These are phyloP conservation scores for Nemania sp. DNA, from an alignment of 2,329 filamentous ascomycete species.

Conservation along the genomic window DNA sequence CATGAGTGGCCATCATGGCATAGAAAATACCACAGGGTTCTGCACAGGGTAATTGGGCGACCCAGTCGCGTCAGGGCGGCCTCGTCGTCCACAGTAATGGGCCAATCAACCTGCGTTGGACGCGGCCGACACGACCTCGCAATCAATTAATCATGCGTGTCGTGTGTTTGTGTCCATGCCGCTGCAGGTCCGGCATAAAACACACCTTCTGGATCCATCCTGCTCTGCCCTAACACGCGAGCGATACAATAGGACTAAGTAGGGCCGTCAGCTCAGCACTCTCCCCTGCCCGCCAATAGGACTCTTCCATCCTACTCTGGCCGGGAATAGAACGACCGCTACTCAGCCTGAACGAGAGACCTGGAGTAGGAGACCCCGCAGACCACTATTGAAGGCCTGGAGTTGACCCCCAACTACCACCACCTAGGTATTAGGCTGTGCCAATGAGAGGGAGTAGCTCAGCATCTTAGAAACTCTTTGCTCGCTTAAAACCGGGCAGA, in stretches of 20 bases:
- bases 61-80: constrained; percentile 34
- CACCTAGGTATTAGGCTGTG: no score
- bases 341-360: constrained; percentile 26
- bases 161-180: constrained; percentile 34
- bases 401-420: constrained; percentile 18
- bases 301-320: constrained; percentile 7
- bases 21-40: no score
- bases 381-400: constrained; percentile 14
- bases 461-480: no score
- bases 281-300: constrained; percentile 14
- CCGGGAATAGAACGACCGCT: constrained; percentile 15
- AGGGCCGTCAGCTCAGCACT: constrained; percentile 23
- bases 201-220: constrained; percentile 28
- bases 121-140: constrained; percentile 44
- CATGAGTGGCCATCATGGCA: no score
- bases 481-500: no score
- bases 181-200: constrained; percentile 28
- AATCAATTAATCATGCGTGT: constrained; percentile 47
- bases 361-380: constrained; percentile 19
- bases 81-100: constrained; percentile 28
- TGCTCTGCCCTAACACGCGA: constrained; percentile 23
- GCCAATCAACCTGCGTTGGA: constrained; percentile 42
- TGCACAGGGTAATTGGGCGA: constrained; percentile 36
- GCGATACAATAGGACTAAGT: constrained; percentile 21
- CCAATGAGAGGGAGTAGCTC: constrained; percentile 3